Percentiles rank a stretch among this genome's conserved stretches.
Conservation (phyloP, 306 rosid species). For the Ziziphus jujuba region DNA sequence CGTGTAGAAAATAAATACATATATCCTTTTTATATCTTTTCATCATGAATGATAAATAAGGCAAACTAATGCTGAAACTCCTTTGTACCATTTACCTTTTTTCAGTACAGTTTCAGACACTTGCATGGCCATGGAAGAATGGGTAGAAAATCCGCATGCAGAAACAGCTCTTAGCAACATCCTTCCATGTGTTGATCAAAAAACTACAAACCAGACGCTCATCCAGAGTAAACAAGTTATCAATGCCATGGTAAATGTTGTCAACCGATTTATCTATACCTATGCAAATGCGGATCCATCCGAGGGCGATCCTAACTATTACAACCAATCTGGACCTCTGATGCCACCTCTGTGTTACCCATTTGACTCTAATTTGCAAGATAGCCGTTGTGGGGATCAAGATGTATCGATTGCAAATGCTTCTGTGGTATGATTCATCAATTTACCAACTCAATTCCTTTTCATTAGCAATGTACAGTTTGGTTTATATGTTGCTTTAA, state of each 20-base stretch:
- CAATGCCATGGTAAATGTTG: slow-evolving; percentile 64
- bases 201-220: slow-evolving; percentile 75
- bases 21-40: not conserved
- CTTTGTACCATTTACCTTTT: slow-evolving; percentile 12
- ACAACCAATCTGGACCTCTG: slow-evolving; percentile 82
- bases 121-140: slow-evolving; percentile 87
- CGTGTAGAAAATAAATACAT: too few species aligned
- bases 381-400: slow-evolving; percentile 58
- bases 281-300: slow-evolving; percentile 61
- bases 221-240: slow-evolving; percentile 72
- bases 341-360: slow-evolving; percentile 93
- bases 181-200: slow-evolving; percentile 91
- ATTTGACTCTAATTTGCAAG: slow-evolving; percentile 49
- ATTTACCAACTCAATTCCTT: not conserved
- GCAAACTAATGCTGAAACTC: not conserved
- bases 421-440: slow-evolving; percentile 47
- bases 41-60: not conserved
- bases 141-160: slow-evolving; percentile 89
- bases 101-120: slow-evolving; percentile 81
- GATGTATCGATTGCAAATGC: slow-evolving; percentile 78
- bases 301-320: slow-evolving; percentile 31
- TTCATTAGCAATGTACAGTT: not conserved
- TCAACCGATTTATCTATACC: slow-evolving; percentile 59
- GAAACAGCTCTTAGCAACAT: slow-evolving; percentile 87
- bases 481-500: not conserved